Evolutionary conservation across 805 yeast genomes (phyloP).

Genomic region (Naumovozyma castellii): DNA sequence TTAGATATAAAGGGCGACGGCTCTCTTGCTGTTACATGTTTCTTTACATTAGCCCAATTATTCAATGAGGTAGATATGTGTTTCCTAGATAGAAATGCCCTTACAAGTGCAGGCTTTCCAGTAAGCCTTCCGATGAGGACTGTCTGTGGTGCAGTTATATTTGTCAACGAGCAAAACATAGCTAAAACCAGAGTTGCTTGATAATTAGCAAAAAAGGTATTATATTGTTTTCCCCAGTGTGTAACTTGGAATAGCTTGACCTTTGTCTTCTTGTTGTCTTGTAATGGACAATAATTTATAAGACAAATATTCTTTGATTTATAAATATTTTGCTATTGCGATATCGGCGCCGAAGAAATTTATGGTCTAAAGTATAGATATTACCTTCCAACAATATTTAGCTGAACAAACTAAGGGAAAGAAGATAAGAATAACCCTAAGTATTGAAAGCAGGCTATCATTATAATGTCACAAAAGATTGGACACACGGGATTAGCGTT

Average conservation of each 20-base stretch:
- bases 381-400: too few species aligned
- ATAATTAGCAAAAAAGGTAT: too few species aligned
- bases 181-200: neutral
- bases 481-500: conserved; percentile 59
- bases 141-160: neutral
- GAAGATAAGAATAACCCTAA: too few species aligned
- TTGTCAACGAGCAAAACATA: neutral
- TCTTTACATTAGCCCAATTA: too few species aligned
- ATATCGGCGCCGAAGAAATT: neutral
- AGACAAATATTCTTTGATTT: neutral
- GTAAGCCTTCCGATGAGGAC: neutral
- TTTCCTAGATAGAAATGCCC: too few species aligned
- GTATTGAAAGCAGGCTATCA: neutral
- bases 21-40: too few species aligned
- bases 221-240: neutral
- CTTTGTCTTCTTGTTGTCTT: too few species aligned
- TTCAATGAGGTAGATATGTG: too few species aligned
- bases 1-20: too few species aligned
- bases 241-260: neutral
- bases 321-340: too few species aligned
- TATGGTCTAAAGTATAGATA: too few species aligned
- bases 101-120: neutral
- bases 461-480: conserved; percentile 30
- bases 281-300: neutral
- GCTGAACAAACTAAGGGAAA: too few species aligned